phyloP scores from a whole-genome alignment of 2,329 filamentous ascomycete genomes.

The Trichoderma oligosporum region DNA sequence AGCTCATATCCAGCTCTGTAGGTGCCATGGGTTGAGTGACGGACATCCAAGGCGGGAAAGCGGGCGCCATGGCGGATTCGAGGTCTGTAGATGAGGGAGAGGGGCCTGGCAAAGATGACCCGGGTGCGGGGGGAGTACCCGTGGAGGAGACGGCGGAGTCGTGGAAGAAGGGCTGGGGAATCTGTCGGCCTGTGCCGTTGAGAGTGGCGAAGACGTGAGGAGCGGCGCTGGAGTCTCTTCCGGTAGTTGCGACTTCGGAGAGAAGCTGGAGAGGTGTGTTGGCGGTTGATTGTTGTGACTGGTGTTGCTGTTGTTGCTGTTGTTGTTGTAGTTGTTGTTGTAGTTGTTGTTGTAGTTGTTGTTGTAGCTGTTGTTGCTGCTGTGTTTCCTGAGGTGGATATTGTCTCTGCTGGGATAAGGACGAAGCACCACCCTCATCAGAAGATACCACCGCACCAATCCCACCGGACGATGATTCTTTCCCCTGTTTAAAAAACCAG shows the following conservation, averaged over 20 bases:
- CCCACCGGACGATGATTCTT: constrained; percentile 26
- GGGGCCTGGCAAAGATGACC: background rate
- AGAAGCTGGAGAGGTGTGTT: constrained; percentile 55
- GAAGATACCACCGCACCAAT: background rate
- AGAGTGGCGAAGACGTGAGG: constrained; percentile 25
- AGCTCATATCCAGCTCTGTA: constrained; percentile 22
- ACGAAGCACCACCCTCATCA: background rate
- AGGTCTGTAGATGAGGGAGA: constrained; percentile 22
- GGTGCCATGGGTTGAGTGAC: constrained; percentile 6
- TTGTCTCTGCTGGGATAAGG: background rate
- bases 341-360: constrained; percentile 23
- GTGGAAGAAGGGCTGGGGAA: constrained; percentile 39
- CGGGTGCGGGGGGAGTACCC: constrained; percentile 17
- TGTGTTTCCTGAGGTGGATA: background rate
- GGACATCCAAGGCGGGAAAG: constrained; percentile 22
- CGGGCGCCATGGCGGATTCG: constrained; percentile 28
- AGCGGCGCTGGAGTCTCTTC: constrained; percentile 33
- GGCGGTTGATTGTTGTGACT: constrained; percentile 29
- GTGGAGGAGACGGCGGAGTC: constrained; percentile 28
- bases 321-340: constrained; percentile 22
- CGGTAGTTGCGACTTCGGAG: constrained; percentile 54
- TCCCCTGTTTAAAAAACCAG: constrained; percentile 60
- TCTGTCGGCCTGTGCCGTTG: constrained; percentile 25
- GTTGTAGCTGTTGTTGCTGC: constrained; percentile 20
- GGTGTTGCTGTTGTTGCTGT: constrained; percentile 22